Evolutionary conservation across 805 yeast species (phyloP).

Genomic region (Grigorovia humatica): DNA sequence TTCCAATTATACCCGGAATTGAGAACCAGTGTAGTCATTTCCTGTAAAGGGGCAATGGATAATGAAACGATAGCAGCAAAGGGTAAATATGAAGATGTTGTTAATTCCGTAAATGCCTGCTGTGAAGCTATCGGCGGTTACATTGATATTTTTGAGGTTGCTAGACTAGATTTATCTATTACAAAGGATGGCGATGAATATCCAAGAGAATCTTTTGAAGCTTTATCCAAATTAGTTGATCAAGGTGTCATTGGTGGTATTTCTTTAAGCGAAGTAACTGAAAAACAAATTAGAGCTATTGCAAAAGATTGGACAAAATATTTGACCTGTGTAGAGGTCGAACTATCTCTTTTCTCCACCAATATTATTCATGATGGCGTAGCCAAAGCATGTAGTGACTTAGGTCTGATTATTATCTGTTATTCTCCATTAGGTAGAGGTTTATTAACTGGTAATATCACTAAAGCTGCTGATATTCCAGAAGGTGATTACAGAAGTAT

Average conservation of each 20-base stretch:
- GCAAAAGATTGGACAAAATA: slow-evolving; percentile 38
- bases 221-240: slow-evolving; percentile 48
- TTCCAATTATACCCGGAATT: slow-evolving; percentile 47
- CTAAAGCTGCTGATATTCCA: slow-evolving; percentile 33
- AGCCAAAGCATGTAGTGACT: slow-evolving; percentile 45
- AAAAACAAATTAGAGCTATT: slow-evolving; percentile 51
- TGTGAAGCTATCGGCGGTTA: slow-evolving; percentile 35
- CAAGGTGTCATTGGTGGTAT: slow-evolving; percentile 58
- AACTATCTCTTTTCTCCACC: slow-evolving; percentile 60
- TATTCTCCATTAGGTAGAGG: slow-evolving; percentile 84
- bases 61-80: slow-evolving; percentile 33
- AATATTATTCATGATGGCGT: slow-evolving; percentile 59
- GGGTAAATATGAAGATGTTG: slow-evolving; percentile 39
- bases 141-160: slow-evolving; percentile 56
- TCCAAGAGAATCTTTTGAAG: slow-evolving; percentile 46
- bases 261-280: slow-evolving; percentile 65
- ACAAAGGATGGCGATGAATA: slow-evolving; percentile 16
- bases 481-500: slow-evolving; percentile 44
- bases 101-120: slow-evolving; percentile 37
- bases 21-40: slow-evolving; percentile 45
- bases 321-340: slow-evolving; percentile 65
- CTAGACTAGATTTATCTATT: slow-evolving; percentile 48
- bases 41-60: slow-evolving; percentile 58
- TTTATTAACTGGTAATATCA: slow-evolving; percentile 53
- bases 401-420: slow-evolving; percentile 57